Evolutionary conservation across 495 filamentous ascomycete genomes (phyloP).

Genomic region (Glutinoglossum americanum): DNA sequence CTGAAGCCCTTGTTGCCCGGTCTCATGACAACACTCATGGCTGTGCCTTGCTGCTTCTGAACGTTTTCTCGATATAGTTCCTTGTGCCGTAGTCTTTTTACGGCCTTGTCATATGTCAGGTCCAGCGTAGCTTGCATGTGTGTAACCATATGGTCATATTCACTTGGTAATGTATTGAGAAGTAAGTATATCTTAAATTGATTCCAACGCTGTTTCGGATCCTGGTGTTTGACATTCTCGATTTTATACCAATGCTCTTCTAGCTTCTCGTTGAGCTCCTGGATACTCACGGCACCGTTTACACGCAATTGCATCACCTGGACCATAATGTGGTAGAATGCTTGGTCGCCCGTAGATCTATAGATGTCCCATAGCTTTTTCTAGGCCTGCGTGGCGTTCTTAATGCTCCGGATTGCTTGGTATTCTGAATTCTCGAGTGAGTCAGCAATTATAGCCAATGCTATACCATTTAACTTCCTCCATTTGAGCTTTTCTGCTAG

Average conservation of each 20-base stretch:
- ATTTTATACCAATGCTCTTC: neutral
- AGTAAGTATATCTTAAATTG: neutral
- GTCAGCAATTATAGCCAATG: neutral
- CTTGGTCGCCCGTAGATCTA: neutral
- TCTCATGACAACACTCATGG: neutral
- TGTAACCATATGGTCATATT: neutral
- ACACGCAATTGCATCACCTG: neutral
- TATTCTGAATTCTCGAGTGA: neutral
- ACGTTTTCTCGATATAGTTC: neutral
- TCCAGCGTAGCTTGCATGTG: neutral
- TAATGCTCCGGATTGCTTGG: neutral
- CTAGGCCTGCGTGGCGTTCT: neutral
- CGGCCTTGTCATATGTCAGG: neutral
- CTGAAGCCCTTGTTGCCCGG: neutral
- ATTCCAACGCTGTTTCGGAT: neutral
- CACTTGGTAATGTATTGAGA: neutral
- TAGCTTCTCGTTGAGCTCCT: neutral
- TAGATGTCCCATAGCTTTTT: neutral
- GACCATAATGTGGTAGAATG: neutral
- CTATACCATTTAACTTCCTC: neutral
- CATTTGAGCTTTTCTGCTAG: neutral
- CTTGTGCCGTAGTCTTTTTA: neutral
- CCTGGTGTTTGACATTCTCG: neutral
- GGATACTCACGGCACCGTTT: neutral
- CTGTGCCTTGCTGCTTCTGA: neutral